These are phyloP conservation scores for Thalassia testudinum DNA, from an alignment of 116 monocot species.

Conservation along the genomic window DNA sequence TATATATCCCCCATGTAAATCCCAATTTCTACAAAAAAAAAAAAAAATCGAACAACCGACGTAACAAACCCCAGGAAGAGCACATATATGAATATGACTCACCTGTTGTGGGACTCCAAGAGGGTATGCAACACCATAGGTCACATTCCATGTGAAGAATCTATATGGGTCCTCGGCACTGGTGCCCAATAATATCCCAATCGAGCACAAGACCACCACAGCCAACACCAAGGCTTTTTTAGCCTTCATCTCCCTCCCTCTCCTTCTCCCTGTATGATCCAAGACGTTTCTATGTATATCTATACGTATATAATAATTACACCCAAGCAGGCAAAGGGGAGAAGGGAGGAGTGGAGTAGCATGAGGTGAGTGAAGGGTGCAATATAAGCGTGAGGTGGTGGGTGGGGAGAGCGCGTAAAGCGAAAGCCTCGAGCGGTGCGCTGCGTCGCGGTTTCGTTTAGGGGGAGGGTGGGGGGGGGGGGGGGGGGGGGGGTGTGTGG, in stretches of 20 bases:
- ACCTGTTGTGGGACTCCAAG: constrained; percentile 73
- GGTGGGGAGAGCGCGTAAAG: too few relatives aligned
- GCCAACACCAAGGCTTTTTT: background rate
- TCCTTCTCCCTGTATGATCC: background rate
- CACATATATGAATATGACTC: too few relatives aligned
- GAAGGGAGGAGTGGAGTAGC: background rate
- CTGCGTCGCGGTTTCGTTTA: background rate
- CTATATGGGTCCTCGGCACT: constrained; percentile 29
- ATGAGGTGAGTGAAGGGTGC: too few relatives aligned
- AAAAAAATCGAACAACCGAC: background rate
- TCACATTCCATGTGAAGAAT: constrained; percentile 35
- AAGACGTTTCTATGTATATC: background rate
- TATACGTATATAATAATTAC: too few relatives aligned
- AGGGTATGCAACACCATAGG: constrained; percentile 30
- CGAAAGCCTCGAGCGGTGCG: too few relatives aligned
- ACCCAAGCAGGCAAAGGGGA: background rate
- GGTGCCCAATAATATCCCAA: background rate
- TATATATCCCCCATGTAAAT: background rate
- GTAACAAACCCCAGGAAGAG: too few relatives aligned
- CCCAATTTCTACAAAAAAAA: background rate
- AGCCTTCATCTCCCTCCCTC: background rate
- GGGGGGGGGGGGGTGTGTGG: background rate
- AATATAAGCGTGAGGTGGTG: too few relatives aligned
- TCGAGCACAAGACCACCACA: background rate
- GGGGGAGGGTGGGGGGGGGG: background rate